Conservation (phyloP, 352 stramenopile species). For the Phytopythium litorale region DNA sequence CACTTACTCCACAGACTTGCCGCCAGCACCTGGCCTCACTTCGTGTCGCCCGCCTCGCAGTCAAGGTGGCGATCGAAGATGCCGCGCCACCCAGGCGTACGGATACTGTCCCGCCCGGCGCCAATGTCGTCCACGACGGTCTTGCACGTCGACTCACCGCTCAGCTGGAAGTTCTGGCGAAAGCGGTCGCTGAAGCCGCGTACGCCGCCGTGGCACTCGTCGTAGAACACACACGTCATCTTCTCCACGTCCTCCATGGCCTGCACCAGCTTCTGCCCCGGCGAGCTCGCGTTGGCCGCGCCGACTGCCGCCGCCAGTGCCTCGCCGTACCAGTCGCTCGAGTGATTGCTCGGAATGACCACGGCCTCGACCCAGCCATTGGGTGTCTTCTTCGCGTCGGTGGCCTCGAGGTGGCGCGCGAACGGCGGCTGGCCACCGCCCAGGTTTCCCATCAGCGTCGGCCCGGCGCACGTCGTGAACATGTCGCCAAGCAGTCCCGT, state of each 20-base stretch:
- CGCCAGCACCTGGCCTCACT: background rate
- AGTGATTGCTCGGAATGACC: slow-evolving; percentile 44
- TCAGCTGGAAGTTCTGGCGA: slow-evolving; percentile 59
- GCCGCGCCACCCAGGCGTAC: slow-evolving; percentile 65
- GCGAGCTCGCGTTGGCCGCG: slow-evolving; percentile 18
- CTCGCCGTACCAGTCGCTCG: slow-evolving; percentile 45
- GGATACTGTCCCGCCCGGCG: slow-evolving; percentile 51
- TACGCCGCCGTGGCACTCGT: slow-evolving; percentile 77
- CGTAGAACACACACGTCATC: slow-evolving; percentile 88
- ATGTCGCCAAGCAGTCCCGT: slow-evolving; percentile 63
- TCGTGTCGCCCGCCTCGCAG: slow-evolving; percentile 20
- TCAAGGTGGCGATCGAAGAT: slow-evolving; percentile 66
- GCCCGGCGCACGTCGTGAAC: slow-evolving; percentile 67
- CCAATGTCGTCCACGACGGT: slow-evolving; percentile 56
- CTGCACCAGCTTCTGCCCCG: slow-evolving; percentile 20
- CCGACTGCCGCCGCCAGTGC: slow-evolving; percentile 46
- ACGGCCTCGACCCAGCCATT: slow-evolving; percentile 58
- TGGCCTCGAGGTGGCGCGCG: slow-evolving; percentile 18
- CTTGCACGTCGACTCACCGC: slow-evolving; percentile 53
- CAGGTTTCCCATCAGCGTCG: slow-evolving; percentile 18
- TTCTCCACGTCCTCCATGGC: slow-evolving; percentile 77
- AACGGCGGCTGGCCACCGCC: slow-evolving; percentile 13
- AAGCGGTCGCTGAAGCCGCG: slow-evolving; percentile 61
- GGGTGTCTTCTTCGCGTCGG: slow-evolving; percentile 4
- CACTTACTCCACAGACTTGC: background rate